Percentiles rank a stretch among this genome's conserved stretches.
Evolutionary conservation across 805 yeast genomes (phyloP).

Genomic region (Metschnikowia aberdeeniae): DNA sequence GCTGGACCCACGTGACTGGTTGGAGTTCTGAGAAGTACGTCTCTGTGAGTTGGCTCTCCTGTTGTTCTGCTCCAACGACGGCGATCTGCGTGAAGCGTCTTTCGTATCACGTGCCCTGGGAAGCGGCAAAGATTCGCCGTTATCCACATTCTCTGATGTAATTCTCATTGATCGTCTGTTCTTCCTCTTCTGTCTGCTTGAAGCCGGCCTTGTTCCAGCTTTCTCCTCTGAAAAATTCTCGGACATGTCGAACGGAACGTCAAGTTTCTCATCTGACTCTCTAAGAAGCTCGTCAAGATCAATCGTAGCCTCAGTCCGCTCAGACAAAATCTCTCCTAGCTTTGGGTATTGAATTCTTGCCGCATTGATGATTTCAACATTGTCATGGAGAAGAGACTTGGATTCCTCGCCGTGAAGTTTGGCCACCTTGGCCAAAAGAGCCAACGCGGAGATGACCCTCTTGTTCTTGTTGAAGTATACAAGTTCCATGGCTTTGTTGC

Average conservation of each 20-base stretch:
- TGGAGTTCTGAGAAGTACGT: not conserved
- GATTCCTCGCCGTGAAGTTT: conserved; percentile 49
- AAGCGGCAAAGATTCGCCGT: not conserved
- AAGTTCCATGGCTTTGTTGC: conserved; percentile 46
- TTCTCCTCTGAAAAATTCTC: conserved; percentile 3
- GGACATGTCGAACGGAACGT: conserved; percentile 7
- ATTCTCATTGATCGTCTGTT: conserved; percentile 2
- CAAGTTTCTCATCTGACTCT: conserved; percentile 31
- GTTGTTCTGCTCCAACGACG: conserved; percentile 1
- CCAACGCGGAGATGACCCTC: conserved; percentile 39
- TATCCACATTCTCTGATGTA: conserved; percentile 1
- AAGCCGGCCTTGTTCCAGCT: conserved; percentile 5
- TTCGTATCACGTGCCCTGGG: not conserved
- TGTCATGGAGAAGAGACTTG: conserved; percentile 40
- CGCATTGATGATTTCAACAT: conserved; percentile 41
- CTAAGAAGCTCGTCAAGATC: conserved; percentile 33
- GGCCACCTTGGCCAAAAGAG: conserved; percentile 41
- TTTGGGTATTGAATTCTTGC: conserved; percentile 37
- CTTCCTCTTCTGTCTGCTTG: conserved; percentile 5
- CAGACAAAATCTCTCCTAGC: conserved; percentile 26
- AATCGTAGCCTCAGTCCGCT: conserved; percentile 25
- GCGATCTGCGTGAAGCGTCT: conserved; percentile 2
- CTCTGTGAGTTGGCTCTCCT: not conserved
- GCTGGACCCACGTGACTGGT: conserved; percentile 1
- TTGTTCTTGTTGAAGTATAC: conserved; percentile 47